These are phyloP conservation scores for Massarina eburnea DNA, from an alignment of 2,329 filamentous ascomycete genomes.

Conservation along the genomic window DNA sequence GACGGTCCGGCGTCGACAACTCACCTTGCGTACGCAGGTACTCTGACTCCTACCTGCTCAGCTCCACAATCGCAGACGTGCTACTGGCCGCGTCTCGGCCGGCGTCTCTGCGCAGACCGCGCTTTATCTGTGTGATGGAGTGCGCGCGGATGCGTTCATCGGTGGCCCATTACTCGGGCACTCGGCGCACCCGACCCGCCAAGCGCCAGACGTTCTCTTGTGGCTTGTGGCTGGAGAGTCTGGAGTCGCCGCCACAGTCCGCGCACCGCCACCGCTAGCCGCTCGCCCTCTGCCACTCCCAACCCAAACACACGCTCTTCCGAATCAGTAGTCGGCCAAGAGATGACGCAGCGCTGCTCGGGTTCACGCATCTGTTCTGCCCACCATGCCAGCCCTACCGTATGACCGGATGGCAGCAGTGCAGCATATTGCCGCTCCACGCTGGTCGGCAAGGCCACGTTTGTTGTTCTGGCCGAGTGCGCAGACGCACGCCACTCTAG, in stretches of 20 bases:
- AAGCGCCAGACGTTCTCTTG: not conserved
- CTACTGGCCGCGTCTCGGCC: conserved; percentile 15
- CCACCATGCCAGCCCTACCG: conserved; percentile 28
- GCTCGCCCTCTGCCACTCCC: not conserved
- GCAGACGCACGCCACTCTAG: conserved; percentile 32
- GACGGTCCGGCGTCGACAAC: too few relatives aligned
- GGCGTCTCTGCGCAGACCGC: conserved; percentile 2
- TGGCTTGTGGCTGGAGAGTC: not conserved
- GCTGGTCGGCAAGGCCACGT: conserved; percentile 33
- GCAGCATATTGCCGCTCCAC: conserved; percentile 23
- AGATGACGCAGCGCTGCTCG: conserved; percentile 30
- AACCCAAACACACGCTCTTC: not conserved
- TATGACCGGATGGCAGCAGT: too few relatives aligned
- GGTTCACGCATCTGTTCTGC: conserved; percentile 23
- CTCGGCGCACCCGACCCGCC: not conserved
- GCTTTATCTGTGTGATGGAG: conserved; percentile 2
- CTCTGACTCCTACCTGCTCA: conserved; percentile 34
- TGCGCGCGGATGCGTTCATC: not conserved
- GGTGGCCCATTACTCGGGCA: not conserved
- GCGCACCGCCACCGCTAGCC: not conserved
- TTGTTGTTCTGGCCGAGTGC: conserved; percentile 35
- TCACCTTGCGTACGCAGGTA: conserved; percentile 41
- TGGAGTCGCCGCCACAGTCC: not conserved
- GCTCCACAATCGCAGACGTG: conserved; percentile 25
- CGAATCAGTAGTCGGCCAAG: conserved; percentile 13